Evolutionary conservation across 2,329 filamentous ascomycete species (phyloP), one percentile per base, ranked within the genome.

Genomic region (Nigrospora osmanthi): DNA sequence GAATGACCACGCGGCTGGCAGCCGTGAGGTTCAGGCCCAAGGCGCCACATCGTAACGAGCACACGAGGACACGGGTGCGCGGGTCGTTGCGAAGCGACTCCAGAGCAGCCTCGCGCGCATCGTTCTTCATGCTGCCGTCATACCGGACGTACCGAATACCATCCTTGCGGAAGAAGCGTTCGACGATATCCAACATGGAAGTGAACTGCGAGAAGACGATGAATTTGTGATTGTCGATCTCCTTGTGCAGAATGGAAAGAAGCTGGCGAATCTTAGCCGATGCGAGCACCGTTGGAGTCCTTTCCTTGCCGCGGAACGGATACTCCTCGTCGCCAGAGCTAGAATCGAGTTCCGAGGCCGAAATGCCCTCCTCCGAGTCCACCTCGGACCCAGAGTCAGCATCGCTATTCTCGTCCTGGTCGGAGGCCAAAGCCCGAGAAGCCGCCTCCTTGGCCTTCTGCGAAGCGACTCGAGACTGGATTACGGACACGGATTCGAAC

Each of bases 181-280:
- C 89, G 50, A 98, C 83, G 28, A 97, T 81, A 68, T 97, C 87
- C 38, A 98, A 81, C 93, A 98, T 98, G 1, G 89, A 93, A 0
- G 93, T 98, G 67, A 98, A 98, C 58, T 97, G 89, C 2, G 89
- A 95, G 67, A 98, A 98, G 51, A 98, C 89, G 57, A 98, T 98
- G 60, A 95, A 95, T 62, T 98, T 98, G 75, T 95, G 88, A 48
- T 89, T 75, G 2, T 75, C 70, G 0, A 83, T 82, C 64, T 98
- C 93, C 38, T 80, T 80, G 51, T 82, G 78, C 10, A 98, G 78
- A 42, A 98, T 87, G 49, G 81, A 75, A 58, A 95, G 78, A 16
- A 97, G 76, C 55, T 93, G 83, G 38, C 85, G 83, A 57, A 98
- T 94, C 70, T 98, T 98, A 55, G 93, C 91, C 0, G 93, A 98